Evolutionary conservation across 805 yeast genomes (phyloP).

Genomic region (Candida boidinii): DNA sequence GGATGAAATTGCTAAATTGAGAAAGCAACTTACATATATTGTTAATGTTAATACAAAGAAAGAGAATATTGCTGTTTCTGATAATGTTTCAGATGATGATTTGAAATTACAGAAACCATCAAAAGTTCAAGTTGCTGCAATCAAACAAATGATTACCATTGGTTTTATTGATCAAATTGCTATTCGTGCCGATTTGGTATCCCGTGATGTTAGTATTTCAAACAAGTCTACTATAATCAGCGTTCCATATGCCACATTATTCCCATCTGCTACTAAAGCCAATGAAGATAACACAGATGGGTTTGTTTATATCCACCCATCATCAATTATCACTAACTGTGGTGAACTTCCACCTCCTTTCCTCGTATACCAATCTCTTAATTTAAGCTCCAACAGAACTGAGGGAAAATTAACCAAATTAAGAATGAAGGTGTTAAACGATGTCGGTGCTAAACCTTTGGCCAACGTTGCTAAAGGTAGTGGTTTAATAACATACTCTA

Average conservation of each 20-base stretch:
- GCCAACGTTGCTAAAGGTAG: conserved; percentile 71
- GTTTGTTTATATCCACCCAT: conserved; percentile 72
- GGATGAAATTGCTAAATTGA: conserved; percentile 76
- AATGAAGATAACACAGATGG: conserved; percentile 36
- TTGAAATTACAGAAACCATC: conserved; percentile 60
- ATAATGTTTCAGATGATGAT: conserved; percentile 28
- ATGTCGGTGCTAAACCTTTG: conserved; percentile 64
- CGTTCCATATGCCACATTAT: conserved; percentile 58
- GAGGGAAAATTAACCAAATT: conserved; percentile 35
- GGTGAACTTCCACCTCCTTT: conserved; percentile 77
- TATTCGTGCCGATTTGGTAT: conserved; percentile 66
- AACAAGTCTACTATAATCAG: conserved; percentile 49
- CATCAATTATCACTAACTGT: conserved; percentile 48
- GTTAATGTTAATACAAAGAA: conserved; percentile 58
- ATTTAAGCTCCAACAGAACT: conserved; percentile 37
- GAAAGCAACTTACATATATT: conserved; percentile 71
- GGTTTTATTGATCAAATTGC: conserved; percentile 92
- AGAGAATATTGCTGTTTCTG: conserved; percentile 47
- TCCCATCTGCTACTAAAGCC: conserved; percentile 26
- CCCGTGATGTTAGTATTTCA: conserved; percentile 51
- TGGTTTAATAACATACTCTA: conserved; percentile 72
- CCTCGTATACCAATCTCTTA: conserved; percentile 64
- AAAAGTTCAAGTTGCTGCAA: conserved; percentile 58
- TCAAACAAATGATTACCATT: conserved; percentile 87
- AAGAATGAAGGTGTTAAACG: conserved; percentile 71